Evolutionary conservation across 768 basidiomycete species (phyloP).

Genomic region (Tylopilus rubrobrunneus): DNA sequence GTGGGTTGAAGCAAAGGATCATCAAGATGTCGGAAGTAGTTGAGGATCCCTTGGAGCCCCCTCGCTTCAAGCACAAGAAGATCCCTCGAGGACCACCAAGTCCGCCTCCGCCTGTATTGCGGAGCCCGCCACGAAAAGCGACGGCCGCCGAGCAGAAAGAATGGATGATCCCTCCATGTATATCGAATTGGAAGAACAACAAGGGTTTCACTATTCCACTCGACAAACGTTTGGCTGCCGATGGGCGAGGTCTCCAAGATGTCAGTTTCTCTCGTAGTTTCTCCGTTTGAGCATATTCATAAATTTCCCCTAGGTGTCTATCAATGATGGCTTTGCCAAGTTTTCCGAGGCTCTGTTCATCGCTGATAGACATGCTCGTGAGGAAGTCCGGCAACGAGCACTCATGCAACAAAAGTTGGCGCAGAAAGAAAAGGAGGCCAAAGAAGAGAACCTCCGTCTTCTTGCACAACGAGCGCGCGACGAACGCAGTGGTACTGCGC

Average conservation of each 20-base stretch:
- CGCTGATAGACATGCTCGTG: constrained; percentile 95
- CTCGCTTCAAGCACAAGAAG: constrained; percentile 98
- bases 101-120: constrained; percentile 92
- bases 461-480: constrained; percentile 95
- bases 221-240: constrained; percentile 96
- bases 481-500: constrained; percentile 77
- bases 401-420: constrained; percentile 99
- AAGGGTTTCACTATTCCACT: constrained; percentile 99
- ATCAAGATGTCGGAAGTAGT: constrained; percentile 99
- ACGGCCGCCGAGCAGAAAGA: constrained; percentile 98
- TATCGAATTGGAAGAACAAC: constrained; percentile 99
- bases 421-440: constrained; percentile 92
- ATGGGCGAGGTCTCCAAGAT: constrained; percentile 97
- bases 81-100: constrained; percentile 95
- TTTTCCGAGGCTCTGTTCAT: constrained; percentile 95
- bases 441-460: constrained; percentile 92
- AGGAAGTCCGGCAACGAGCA: constrained; percentile 93
- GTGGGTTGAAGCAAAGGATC: constrained; percentile 84
- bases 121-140: constrained; percentile 93
- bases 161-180: constrained; percentile 99
- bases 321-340: constrained; percentile 99
- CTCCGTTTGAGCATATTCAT: background rate
- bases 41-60: constrained; percentile 96
- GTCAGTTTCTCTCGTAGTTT: constrained; percentile 44
- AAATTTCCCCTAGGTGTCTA: constrained; percentile 67